Evolutionary conservation across 345 rosid genomes (phyloP), one percentile per base, ranked within the genome.

Genomic region (Melaleuca alternifolia): DNA sequence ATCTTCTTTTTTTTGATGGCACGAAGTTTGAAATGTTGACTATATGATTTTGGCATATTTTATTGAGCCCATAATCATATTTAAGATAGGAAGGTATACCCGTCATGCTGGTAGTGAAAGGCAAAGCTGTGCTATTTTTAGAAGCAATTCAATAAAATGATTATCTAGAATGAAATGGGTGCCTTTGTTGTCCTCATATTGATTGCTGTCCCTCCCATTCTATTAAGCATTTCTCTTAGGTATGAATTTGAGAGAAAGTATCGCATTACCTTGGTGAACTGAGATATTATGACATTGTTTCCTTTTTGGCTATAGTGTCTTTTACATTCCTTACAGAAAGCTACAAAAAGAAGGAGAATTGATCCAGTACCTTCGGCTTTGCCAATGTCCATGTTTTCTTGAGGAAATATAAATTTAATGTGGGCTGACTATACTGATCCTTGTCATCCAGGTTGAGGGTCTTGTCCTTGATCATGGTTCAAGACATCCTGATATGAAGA

Each of bases 381-480:
- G 79, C 48, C 7, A 71, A 71, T 71, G 48, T 65, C 24, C 79
- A 71, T 71, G 33, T 71, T 71, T 33, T 2, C 79, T 71, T 33
- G 9, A 30, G 3, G 3, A n/a, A 1, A 83, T 83, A 21, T 16
- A 52, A 52, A 83, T 54, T 41, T 52, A 51, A 33, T 53, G 23
- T 83, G 24, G 52, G 85, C 59, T 56, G 54, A 82, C 44, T 83
- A 52, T 56, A 15, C 7, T 53, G 37, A 51, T 51, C 54, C 41
- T 83, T 51, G 48, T 52, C 46, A 77, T 65, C 51, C 85, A 97
- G 99, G 94, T 97, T 91, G 98, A 97, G 90, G 99, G 99, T 85
- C 97, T 97, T 87, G 99, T 97, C 65, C 96, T 97, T 85, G 99
- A 97, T 86, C 99, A 97, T 89, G 99, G 99, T 85, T 97, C 99